Evolutionary conservation across 1,139 yeast genomes (phyloP).

Genomic region (Debaryomyces psychrophilus): DNA sequence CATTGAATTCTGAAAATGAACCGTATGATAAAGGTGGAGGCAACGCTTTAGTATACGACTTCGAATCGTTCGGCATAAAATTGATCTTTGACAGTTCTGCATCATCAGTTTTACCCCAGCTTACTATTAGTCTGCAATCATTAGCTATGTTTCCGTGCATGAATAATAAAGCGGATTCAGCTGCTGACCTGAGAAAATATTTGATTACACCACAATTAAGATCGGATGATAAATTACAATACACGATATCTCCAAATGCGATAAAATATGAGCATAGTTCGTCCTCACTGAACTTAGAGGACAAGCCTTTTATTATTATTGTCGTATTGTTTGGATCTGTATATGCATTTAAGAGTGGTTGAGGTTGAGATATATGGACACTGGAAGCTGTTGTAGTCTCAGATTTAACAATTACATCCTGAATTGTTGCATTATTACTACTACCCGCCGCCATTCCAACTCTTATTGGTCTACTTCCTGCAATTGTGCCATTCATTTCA

Average conservation of each 20-base stretch:
- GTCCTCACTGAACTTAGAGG: slow-evolving; percentile 30
- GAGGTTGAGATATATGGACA: slow-evolving; percentile 32
- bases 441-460: slow-evolving; percentile 49
- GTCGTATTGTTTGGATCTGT: slow-evolving; percentile 45
- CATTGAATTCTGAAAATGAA: slow-evolving; percentile 13
- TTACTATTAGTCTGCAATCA: slow-evolving; percentile 33
- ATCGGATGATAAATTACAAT: slow-evolving; percentile 26
- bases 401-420: slow-evolving; percentile 10
- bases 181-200: slow-evolving; percentile 36
- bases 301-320: slow-evolving; percentile 33
- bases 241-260: slow-evolving; percentile 41
- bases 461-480: slow-evolving; percentile 76
- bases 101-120: slow-evolving; percentile 35
- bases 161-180: slow-evolving; percentile 39
- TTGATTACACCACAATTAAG: slow-evolving; percentile 29
- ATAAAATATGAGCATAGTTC: slow-evolving; percentile 35
- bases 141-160: slow-evolving; percentile 36
- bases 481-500: slow-evolving; percentile 80
- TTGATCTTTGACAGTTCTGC: slow-evolving; percentile 12
- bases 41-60: slow-evolving; percentile 18
- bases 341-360: slow-evolving; percentile 34
- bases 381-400: slow-evolving; percentile 14
- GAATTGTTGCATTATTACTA: slow-evolving; percentile 13
- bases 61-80: slow-evolving; percentile 12
- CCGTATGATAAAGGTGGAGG: slow-evolving; percentile 27